Conservation (phyloP, 2,329 filamentous ascomycete species). For the Fusarium chaquense region DNA sequence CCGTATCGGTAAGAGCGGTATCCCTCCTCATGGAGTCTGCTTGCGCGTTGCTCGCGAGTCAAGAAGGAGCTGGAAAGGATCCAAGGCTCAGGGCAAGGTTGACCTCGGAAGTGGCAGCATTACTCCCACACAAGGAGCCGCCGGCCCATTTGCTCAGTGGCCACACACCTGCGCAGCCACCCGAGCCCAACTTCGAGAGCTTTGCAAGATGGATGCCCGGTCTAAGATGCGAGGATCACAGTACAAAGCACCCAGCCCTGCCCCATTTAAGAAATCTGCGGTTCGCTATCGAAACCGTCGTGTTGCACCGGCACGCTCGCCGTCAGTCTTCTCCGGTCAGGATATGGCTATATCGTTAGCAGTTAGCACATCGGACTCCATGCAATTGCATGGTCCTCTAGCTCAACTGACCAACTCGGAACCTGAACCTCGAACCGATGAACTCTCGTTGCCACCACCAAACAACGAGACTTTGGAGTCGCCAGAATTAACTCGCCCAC, state of each 20-base stretch:
- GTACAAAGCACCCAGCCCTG: constrained; percentile 66
- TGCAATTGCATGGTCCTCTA: constrained; percentile 72
- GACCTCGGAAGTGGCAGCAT: constrained; percentile 63
- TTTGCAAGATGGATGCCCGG: constrained; percentile 69
- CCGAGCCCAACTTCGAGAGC: constrained; percentile 70
- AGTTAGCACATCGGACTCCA: constrained; percentile 72
- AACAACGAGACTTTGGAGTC: constrained; percentile 43
- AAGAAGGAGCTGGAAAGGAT: constrained; percentile 74
- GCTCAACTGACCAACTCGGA: constrained; percentile 67
- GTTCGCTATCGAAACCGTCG: constrained; percentile 63
- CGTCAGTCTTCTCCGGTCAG: constrained; percentile 67
- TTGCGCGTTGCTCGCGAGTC: constrained; percentile 74
- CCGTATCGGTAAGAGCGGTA: constrained; percentile 70
- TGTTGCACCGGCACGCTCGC: constrained; percentile 59
- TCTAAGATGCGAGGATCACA: constrained; percentile 58
- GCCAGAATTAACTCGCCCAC: constrained; percentile 47
- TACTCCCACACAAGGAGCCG: constrained; percentile 63
- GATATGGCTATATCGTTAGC: constrained; percentile 74
- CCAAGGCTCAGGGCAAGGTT: constrained; percentile 56
- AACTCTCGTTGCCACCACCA: constrained; percentile 39
- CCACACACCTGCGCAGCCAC: constrained; percentile 74
- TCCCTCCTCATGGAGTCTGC: constrained; percentile 74
- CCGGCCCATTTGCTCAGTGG: constrained; percentile 68
- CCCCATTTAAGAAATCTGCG: constrained; percentile 66
- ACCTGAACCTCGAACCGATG: constrained; percentile 37